phyloP scores from a whole-genome alignment of 2,329 filamentous ascomycete species.

The Pyrenophora teres region DNA sequence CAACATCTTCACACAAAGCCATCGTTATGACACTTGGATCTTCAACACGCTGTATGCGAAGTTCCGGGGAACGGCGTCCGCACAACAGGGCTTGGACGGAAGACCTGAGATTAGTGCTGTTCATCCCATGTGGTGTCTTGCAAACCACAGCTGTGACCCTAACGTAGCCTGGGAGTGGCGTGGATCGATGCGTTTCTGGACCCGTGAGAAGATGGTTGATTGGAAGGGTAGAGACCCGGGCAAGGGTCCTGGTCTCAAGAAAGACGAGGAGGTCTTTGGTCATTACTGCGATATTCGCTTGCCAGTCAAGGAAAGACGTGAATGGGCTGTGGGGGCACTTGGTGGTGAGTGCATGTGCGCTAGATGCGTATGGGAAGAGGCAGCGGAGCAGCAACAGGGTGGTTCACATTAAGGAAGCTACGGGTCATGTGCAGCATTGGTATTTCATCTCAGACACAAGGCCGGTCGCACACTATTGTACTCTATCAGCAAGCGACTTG shows the following conservation, averaged over 20 bases:
- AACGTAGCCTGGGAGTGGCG: slow-evolving; percentile 96
- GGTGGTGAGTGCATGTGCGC: slow-evolving; percentile 88
- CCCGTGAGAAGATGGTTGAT: slow-evolving; percentile 62
- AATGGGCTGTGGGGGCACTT: slow-evolving; percentile 86
- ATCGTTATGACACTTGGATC: slow-evolving; percentile 75
- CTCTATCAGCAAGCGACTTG: background rate
- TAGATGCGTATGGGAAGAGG: slow-evolving; percentile 74
- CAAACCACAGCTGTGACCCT: slow-evolving; percentile 94
- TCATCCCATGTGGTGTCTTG: slow-evolving; percentile 93
- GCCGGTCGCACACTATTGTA: background rate
- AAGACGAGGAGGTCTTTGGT: slow-evolving; percentile 84
- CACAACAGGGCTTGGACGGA: slow-evolving; percentile 71
- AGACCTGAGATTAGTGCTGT: slow-evolving; percentile 91
- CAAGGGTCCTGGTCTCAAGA: slow-evolving; percentile 65
- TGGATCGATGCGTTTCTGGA: slow-evolving; percentile 73
- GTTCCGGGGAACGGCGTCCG: slow-evolving; percentile 87
- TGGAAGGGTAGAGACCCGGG: slow-evolving; percentile 47
- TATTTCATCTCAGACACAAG: background rate
- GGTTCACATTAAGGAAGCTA: background rate
- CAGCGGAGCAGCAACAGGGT: slow-evolving; percentile 5
- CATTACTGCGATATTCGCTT: slow-evolving; percentile 91
- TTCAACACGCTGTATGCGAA: slow-evolving; percentile 92
- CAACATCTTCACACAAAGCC: slow-evolving; percentile 65
- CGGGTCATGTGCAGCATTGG: background rate
- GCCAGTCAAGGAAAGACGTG: slow-evolving; percentile 77